phyloP scores from a whole-genome alignment of 1,139 yeast species.

The Scheffersomyces segobiensis region DNA sequence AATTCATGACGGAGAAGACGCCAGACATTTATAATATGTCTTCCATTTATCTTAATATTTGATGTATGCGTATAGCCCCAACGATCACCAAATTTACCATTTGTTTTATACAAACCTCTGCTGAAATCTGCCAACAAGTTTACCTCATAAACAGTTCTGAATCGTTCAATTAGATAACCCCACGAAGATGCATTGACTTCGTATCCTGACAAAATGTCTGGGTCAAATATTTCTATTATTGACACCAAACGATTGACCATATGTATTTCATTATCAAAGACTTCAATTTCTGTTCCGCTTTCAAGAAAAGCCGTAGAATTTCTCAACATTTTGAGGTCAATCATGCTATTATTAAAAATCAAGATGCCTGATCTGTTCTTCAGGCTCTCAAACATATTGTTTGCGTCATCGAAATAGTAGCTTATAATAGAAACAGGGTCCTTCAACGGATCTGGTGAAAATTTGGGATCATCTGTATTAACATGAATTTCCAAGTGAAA shows the following conservation, averaged over 20 bases:
- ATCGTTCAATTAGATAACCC: conserved; percentile 84
- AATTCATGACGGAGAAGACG: conserved; percentile 65
- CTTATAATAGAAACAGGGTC: conserved; percentile 63
- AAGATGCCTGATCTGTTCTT: conserved; percentile 31
- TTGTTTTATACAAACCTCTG: conserved; percentile 48
- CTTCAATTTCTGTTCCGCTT: conserved; percentile 15
- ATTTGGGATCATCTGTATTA: conserved; percentile 42
- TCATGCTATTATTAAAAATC: conserved; percentile 12
- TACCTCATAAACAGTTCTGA: conserved; percentile 41
- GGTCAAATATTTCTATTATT: conserved; percentile 68
- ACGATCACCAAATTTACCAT: conserved; percentile 61
- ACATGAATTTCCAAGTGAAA: conserved; percentile 70
- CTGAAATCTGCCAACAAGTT: conserved; percentile 50
- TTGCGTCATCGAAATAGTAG: conserved; percentile 59
- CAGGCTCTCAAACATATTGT: conserved; percentile 24
- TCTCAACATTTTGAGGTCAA: conserved; percentile 3
- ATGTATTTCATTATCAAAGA: conserved; percentile 52
- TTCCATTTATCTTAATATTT: conserved; percentile 65
- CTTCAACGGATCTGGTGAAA: conserved; percentile 63
- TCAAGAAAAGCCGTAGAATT: conserved; percentile 7
- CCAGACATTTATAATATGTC: conserved; percentile 88
- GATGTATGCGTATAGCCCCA: conserved; percentile 88
- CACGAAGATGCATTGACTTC: conserved; percentile 81
- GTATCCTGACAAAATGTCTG: conserved; percentile 85
- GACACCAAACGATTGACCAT: conserved; percentile 57